Base-by-base conservation (phyloP, 2,329 filamentous ascomycete species). In the Paecilomyces sp. region DNA sequence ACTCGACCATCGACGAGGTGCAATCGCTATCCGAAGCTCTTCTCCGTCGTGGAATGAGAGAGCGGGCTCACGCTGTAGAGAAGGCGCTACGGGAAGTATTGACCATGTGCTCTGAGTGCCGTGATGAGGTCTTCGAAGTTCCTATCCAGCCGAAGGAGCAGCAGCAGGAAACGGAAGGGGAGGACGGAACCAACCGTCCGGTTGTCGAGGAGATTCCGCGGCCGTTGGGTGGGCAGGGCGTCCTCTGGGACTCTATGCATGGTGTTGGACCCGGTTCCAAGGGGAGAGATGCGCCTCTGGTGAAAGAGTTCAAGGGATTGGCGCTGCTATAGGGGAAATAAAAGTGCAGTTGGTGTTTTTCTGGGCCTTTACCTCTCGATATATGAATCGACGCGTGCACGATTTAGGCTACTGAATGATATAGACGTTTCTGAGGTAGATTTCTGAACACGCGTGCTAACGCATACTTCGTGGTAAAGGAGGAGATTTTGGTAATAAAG, bases 11-110 rank as follows among this genome's bases (percentile, higher is more conserved):
- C 56, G 81, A 84, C 0, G 94, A 99, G 72, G 85, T 91, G 0
- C 83, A 86, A 69, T 78, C 87, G 15, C 80, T 97, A 7, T 83
- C 96, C 0, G 86, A 89, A 64, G 92, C 89, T 0, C 78, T 97
- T 60, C 80, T 92, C 62, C 83, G 92, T 59, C 80, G 94, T 34
- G 85, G 85, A 22, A 97, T 97, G 94, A 83, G 90, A 53, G 94
- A 97, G 79, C 83, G 92, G 56, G 94, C 92, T 3, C 81, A 86
- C 13, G 89, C 91, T 6, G 84, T 96, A 2, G 89, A 94, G 74
- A 82, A 79, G 8, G 83, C 90, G 28, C 85, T 93, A 77, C 81
- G 77, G 4, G 91, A 94, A 63, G 88, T 97, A 0, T 77, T 91
- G 9, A 86, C 84, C 53, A 82, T 85, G 62, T 96, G 91, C 71